Base-by-base conservation (phyloP, 257 asterid genomes). In the Nicotiana knightiana region DNA sequence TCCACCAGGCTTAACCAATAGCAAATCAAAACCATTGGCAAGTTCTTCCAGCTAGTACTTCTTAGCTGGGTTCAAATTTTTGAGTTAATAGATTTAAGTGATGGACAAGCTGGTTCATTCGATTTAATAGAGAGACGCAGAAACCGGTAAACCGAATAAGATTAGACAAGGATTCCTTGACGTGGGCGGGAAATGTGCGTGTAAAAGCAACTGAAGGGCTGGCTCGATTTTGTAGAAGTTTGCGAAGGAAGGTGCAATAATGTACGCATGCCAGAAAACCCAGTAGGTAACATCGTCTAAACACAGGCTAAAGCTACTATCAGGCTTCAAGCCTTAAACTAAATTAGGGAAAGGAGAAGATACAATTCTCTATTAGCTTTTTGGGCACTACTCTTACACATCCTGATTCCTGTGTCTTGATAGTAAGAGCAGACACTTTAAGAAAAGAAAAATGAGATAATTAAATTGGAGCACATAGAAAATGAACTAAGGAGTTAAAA, bases 31-130 rank as follows among this genome's bases (percentile, higher is more conserved):
- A 70, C 33, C 58, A 39, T 70, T 43, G 58, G 35, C 77, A 70
- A 70, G 58, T 35, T 70, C 77, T 39, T 21, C 58, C 57, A 6
- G 54, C 77, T 39, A 39, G 33, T 37, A 39, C 24, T 39, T 70
- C 58, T 70, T 70, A 39, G 77, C 54, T 70, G 77, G 77, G 58
- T 39, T 70, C 58, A 70, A 70, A 39, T 43, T 33, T n/a, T 43
- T 7, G 33, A 10, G 58, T 70, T 39, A 43, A 43, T 70, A 70
- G 58, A 70, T 39, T 39, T 68, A 68, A 68, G 55, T 68, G 77
- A 39, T 11, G 35, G 12, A 70, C 58, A 10, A 70, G 58, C 33
- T 11, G 18, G 18, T 70, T 39, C 6, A 70, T n/a, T 68, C 57
- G 28, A 70, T 28, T n/a, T 70, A 39, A n/a, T 70, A 21, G 58